These are phyloP conservation scores for Vigna radiata DNA, from an alignment of 306 rosid species.

Conservation along the genomic window DNA sequence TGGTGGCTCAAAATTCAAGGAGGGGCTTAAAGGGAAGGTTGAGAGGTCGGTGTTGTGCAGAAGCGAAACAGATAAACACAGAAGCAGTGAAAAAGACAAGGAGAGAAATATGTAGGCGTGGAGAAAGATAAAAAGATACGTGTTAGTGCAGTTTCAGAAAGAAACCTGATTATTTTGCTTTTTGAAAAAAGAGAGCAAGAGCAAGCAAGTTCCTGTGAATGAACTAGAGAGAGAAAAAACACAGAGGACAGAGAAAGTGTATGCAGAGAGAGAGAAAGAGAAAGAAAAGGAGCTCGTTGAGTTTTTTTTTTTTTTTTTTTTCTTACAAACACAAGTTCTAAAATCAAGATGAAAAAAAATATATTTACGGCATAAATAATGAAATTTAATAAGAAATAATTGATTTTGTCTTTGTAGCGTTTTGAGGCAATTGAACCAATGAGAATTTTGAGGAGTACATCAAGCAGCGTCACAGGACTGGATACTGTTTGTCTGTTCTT, in stretches of 20 bases:
- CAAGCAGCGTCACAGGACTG: slow-evolving; percentile 38
- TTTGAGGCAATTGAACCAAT: slow-evolving; percentile 32
- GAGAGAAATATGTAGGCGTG: not conserved
- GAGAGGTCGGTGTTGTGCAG: slow-evolving; percentile 38
- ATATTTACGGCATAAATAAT: not conserved
- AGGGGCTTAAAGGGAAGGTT: slow-evolving; percentile 40
- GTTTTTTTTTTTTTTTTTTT: not conserved
- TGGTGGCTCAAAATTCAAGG: slow-evolving; percentile 43
- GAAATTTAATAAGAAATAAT: not conserved
- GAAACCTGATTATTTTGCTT: slow-evolving; percentile 36
- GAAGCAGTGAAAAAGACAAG: slow-evolving; percentile 41
- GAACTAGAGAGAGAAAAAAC: not conserved
- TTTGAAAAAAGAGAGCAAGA: slow-evolving; percentile 42
- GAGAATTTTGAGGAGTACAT: slow-evolving; percentile 35
- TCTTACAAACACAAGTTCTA: not conserved
- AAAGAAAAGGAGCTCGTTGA: not conserved
- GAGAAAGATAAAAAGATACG: slow-evolving; percentile 27
- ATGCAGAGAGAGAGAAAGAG: not conserved
- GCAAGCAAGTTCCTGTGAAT: slow-evolving; percentile 58
- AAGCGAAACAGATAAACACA: slow-evolving; percentile 19
- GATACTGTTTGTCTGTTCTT: slow-evolving; percentile 8
- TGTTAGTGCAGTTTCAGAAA: slow-evolving; percentile 32
- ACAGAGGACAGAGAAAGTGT: not conserved
- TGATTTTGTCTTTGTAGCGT: not conserved
- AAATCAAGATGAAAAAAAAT: not conserved